phyloP scores from a whole-genome alignment of 352 stramenopile species.

The Albugo laibachii region DNA sequence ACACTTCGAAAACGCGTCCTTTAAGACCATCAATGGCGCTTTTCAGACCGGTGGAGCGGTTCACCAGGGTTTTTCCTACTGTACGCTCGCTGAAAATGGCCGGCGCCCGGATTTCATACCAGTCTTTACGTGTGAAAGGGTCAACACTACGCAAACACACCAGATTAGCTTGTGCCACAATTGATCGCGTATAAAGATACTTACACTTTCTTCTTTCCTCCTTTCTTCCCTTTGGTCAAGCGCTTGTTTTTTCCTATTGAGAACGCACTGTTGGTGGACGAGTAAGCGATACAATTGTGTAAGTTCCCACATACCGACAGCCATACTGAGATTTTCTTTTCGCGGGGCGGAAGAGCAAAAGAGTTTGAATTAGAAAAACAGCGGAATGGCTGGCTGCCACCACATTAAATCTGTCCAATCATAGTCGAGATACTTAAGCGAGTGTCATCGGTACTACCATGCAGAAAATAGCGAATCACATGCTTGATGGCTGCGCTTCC shows the following conservation, averaged over 20 bases:
- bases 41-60: slow-evolving; percentile 90
- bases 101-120: slow-evolving; percentile 94
- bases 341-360: no score
- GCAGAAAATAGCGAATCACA: no score
- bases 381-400: no score
- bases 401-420: no score
- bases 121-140: slow-evolving; percentile 98
- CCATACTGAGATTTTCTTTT: slow-evolving; percentile 8
- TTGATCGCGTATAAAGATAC: slow-evolving; percentile 9
- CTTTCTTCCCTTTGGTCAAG: slow-evolving; percentile 84
- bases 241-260: slow-evolving; percentile 78
- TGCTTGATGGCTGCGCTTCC: no score
- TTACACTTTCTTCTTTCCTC: slow-evolving; percentile 84
- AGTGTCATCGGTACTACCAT: no score
- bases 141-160: slow-evolving; percentile 61
- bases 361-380: no score
- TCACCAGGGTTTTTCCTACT: slow-evolving; percentile 98
- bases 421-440: no score
- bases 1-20: slow-evolving; percentile 97
- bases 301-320: slow-evolving; percentile 8
- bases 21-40: slow-evolving; percentile 97
- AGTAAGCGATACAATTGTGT: neutral
- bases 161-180: slow-evolving; percentile 6
- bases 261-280: neutral
- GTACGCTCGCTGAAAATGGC: slow-evolving; percentile 96